Percentiles rank a stretch among this genome's conserved stretches.
Conservation (phyloP, 2,329 filamentous ascomycete species). For the Elsinoe perseae region DNA sequence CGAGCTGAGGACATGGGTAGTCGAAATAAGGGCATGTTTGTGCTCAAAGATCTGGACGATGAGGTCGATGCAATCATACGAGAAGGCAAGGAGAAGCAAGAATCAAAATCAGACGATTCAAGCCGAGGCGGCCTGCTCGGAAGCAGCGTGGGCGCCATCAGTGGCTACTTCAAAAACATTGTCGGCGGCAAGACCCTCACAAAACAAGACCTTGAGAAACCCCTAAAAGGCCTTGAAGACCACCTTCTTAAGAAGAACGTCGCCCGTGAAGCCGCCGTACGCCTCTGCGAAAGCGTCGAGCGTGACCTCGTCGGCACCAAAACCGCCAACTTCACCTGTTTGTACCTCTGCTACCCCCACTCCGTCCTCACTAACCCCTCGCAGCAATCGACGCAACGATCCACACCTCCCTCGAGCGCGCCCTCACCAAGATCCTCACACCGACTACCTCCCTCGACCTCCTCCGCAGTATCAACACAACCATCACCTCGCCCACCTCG, state of each 20-base stretch:
- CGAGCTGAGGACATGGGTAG: slow-evolving; percentile 77
- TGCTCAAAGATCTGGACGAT: slow-evolving; percentile 85
- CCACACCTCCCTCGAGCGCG: slow-evolving; percentile 80
- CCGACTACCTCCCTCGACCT: slow-evolving; percentile 92
- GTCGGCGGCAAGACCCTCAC: slow-evolving; percentile 90
- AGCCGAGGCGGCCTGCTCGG: slow-evolving; percentile 61
- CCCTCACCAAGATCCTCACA: slow-evolving; percentile 88
- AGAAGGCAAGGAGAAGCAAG: slow-evolving; percentile 62
- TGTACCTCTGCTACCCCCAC: slow-evolving; percentile 26
- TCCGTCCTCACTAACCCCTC: not conserved
- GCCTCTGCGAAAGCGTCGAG: slow-evolving; percentile 85
- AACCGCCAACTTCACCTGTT: slow-evolving; percentile 78
- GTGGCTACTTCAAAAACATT: slow-evolving; percentile 86
- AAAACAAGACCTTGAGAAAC: slow-evolving; percentile 80
- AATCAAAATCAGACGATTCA: slow-evolving; percentile 36
- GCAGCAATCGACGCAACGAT: slow-evolving; percentile 62
- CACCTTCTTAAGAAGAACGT: slow-evolving; percentile 94
- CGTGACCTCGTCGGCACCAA: slow-evolving; percentile 83
- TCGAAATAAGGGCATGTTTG: slow-evolving; percentile 84
- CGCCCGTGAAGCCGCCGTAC: slow-evolving; percentile 83
- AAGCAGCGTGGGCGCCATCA: slow-evolving; percentile 71
- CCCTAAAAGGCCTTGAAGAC: slow-evolving; percentile 92
- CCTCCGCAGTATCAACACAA: slow-evolving; percentile 80
- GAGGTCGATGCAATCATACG: slow-evolving; percentile 87
- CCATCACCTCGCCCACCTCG: slow-evolving; percentile 55